Base-by-base conservation (phyloP, 1,139 yeast genomes). In the Nadsonia starkeyi-henricii region DNA sequence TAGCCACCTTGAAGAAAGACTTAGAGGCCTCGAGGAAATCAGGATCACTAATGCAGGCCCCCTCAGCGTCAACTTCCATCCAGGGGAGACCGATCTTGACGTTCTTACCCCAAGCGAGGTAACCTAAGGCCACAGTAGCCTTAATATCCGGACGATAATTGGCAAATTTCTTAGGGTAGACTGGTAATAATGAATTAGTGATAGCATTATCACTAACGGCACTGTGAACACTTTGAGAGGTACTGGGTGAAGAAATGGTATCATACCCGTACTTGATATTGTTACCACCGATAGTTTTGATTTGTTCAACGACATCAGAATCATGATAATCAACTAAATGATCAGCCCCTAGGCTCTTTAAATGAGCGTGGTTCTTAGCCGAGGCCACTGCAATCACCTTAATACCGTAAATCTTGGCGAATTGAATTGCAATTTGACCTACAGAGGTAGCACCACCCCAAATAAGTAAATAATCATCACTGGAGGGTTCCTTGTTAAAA, bases 401-500 rank as follows among this genome's bases (percentile, higher is more conserved):
- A 52, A 74, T 65, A 1, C 81, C 81, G 48, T 68, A 72, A 13
- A 71, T 60, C 47, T 66, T 58, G 53, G 79, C 81, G 39, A 74
- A 59, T 58, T 78, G 82, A 50, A 76, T 72, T 7, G 81, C 81
- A 46, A 73, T 48, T 48, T 68, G 67, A 12, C 83, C 83, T 5
- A 78, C 69, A 15, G 79, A 70, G 18, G 78, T 68, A 12, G 81
- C 70, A 48, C 79, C 82, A 56, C 85, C 85, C 79, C 82, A 79
- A 45, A 80, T 74, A 74, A 39, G 66, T 58, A 46, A 71, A 61
- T 41, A 63, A 55, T 12, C 53, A 53, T 5, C 61, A 62, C 7
- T 51, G 44, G 33, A 45, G 20, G 20, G 54, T 52, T 47, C 30
- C n/a, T 45, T 45, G n/a, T 54, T 53, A 9, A 52, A 41, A 9